Conservation (phyloP, 257 asterid genomes). For the Solanum piurae region DNA sequence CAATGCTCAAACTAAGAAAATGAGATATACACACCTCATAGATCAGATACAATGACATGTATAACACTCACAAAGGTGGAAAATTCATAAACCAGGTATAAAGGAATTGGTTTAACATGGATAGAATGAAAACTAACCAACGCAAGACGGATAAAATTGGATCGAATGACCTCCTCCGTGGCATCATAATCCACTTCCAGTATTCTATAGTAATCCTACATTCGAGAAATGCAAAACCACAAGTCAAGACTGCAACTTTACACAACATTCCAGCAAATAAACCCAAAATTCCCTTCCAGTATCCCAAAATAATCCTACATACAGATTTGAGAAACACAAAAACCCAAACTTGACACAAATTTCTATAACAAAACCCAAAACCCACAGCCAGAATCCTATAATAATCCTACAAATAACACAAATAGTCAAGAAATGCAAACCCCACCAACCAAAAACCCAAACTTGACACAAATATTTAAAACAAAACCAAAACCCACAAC, state of each 20-base stretch:
- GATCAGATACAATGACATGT: background rate
- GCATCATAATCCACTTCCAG: conserved; percentile 89
- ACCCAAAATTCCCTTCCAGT: conserved; percentile 64
- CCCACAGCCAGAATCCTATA: background rate
- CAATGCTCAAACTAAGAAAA: background rate
- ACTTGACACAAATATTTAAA: background rate
- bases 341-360: background rate
- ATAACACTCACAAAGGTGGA: background rate
- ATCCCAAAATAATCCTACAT: conserved; percentile 62
- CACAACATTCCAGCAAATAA: background rate
- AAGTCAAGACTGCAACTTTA: background rate
- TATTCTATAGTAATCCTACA: conserved; percentile 74
- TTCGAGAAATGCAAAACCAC: background rate
- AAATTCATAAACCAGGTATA: background rate
- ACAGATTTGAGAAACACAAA: background rate
- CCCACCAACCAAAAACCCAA: background rate
- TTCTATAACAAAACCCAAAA: background rate
- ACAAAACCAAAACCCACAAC: background rate
- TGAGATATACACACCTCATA: background rate
- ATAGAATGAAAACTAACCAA: conserved; percentile 37
- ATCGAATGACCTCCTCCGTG: conserved; percentile 73
- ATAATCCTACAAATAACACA: background rate
- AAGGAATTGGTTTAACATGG: background rate
- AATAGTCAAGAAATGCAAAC: background rate
- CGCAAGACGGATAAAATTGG: conserved; percentile 85